These are phyloP conservation scores for Petunia axillaris DNA, from an alignment of 257 asterid species.

Conservation along the genomic window DNA sequence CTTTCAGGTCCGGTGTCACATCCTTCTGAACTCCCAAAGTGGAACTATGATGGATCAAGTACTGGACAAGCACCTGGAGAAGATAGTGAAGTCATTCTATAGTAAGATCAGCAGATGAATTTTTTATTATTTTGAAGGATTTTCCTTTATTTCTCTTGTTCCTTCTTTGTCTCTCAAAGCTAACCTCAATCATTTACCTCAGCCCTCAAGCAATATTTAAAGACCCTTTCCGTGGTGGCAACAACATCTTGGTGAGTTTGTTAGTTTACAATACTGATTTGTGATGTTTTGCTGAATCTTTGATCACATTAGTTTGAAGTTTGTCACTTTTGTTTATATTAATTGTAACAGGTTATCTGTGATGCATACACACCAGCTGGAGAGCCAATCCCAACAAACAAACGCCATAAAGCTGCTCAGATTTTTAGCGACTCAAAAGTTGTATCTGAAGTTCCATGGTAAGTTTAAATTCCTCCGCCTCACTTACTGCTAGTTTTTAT, in stretches of 20 bases:
- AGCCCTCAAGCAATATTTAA: conserved; percentile 98
- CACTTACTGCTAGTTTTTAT: not conserved
- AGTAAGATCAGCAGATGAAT: conserved; percentile 52
- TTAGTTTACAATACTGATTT: not conserved
- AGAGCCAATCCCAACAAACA: conserved; percentile 96
- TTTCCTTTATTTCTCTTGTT: not conserved
- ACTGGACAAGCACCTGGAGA: conserved; percentile 99
- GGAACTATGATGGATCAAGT: conserved; percentile 99
- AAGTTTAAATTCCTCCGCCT: conserved; percentile 18
- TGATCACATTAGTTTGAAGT: not conserved
- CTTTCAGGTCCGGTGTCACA: conserved; percentile 79
- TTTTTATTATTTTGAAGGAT: not conserved
- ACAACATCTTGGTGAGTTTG: conserved; percentile 83
- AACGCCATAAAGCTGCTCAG: conserved; percentile 87
- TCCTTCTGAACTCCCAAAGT: conserved; percentile 97
- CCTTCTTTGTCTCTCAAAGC: not conserved
- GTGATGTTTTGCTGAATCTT: conserved; percentile 2
- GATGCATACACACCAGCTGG: conserved; percentile 96
- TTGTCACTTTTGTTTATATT: conserved; percentile 15
- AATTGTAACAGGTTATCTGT: conserved; percentile 72
- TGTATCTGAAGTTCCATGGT: conserved; percentile 89
- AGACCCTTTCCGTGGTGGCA: conserved; percentile 99
- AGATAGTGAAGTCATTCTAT: conserved; percentile 97
- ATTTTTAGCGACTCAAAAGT: conserved; percentile 83
- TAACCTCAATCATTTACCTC: conserved; percentile 22